These are phyloP conservation scores for Anisodus acutangulus DNA, from an alignment of 257 asterid genomes.

Conservation along the genomic window DNA sequence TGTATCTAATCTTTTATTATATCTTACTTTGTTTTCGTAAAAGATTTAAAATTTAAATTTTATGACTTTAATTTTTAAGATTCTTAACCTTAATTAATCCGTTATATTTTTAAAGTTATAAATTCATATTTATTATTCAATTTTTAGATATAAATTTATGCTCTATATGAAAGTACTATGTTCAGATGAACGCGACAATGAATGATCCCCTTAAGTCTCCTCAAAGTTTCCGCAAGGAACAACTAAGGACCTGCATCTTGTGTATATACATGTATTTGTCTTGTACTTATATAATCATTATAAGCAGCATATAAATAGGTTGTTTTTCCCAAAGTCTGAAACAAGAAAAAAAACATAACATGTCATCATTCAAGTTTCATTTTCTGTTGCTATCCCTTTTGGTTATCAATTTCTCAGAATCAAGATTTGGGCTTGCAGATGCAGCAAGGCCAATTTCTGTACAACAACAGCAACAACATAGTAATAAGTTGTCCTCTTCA, in stretches of 20 bases:
- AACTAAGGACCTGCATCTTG: too few species aligned
- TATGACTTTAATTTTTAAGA: too few species aligned
- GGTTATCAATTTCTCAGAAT: constrained; percentile 9
- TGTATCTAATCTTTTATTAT: background rate
- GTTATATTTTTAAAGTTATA: too few species aligned
- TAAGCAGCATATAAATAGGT: background rate
- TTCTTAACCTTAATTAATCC: too few species aligned
- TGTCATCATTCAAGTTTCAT: constrained; percentile 9
- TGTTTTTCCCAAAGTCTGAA: background rate
- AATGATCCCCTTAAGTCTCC: too few species aligned
- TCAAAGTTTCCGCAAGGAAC: background rate
- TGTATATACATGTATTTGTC: background rate
- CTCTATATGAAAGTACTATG: too few species aligned
- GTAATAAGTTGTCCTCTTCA: background rate
- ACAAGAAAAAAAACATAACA: background rate
- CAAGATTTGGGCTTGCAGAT: constrained; percentile 23
- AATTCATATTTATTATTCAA: too few species aligned
- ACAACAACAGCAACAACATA: background rate
- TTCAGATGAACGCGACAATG: too few species aligned
- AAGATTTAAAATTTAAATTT: too few species aligned
- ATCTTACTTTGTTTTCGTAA: background rate
- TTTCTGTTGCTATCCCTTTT: background rate
- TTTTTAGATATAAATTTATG: too few species aligned
- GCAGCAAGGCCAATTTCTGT: background rate
- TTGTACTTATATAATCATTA: background rate